Evolutionary conservation across 2,329 filamentous ascomycete genomes (phyloP), one percentile per base, ranked within the genome.

Genomic region (Teratosphaeriaceae sp.): DNA sequence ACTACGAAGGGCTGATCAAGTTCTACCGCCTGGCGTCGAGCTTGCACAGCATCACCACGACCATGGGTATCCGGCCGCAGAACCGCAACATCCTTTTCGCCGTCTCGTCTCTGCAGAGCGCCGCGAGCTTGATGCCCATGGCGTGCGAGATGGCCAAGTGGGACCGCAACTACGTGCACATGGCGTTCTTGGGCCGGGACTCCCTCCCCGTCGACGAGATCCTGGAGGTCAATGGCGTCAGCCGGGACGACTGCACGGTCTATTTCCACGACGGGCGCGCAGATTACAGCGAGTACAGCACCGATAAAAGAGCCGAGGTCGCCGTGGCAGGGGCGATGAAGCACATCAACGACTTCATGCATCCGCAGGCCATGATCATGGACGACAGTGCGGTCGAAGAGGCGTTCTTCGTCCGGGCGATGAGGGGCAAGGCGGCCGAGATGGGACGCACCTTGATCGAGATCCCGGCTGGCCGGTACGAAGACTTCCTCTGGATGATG

Each of bases 111-210:
- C 65, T 94, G 39, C 77, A 77, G 61, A 92, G 86, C 58, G 79
- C 81, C 13, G 76, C 85, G 0, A 75, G 76, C 23, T 62, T 96
- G 41, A 68, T 95, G 23, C 88, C 88, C 0, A 71, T 95, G 59
- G 87, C 89, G 5, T 97, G 92, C 63, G 78, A 86, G 55, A 96
- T 96, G 89, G 82, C 81, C 5, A 63, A 64, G 18, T 75, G 80
- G 63, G 73, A 76, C 43, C 72, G 76, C 45, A 94, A 80, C 57
- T 75, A 80, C 49, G 88, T 96, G 7, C 90, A 97, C 61, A 83
- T 94, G 59, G 83, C 79, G 0, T 66, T 97, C 3, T 75, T 94
- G 67, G 84, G 88, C 38, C 75, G 83, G 46, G 83, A 81, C 46
- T 76, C 82, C 11, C 75, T 95, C 39, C 68, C 77, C 0, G 64